These are phyloP conservation scores for Coemansia nantahalensis DNA, from an alignment of 192 early-diverging fungal genomes.

Conservation along the genomic window DNA sequence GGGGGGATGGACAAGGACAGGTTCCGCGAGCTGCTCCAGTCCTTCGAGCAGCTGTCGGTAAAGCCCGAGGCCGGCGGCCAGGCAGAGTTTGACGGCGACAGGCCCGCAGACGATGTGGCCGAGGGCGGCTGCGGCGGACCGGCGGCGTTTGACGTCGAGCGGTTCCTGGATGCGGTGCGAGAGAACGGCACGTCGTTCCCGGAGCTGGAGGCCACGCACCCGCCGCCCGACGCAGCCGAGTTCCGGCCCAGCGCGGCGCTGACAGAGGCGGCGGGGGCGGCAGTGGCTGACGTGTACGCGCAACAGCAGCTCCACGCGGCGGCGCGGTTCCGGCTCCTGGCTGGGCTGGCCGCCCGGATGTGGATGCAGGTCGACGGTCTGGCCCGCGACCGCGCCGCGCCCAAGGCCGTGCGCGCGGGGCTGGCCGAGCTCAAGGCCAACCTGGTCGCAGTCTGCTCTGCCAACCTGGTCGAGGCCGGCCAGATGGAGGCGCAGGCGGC, in stretches of 20 bases:
- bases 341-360: constrained; percentile 28
- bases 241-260: constrained; percentile 26
- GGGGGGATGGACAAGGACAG: constrained; percentile 46
- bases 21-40: constrained; percentile 46
- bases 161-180: constrained; percentile 17
- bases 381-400: constrained; percentile 10
- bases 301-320: constrained; percentile 42
- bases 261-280: constrained; percentile 11
- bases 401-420: constrained; percentile 5
- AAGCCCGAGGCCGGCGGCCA: constrained; percentile 41
- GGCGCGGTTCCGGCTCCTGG: constrained; percentile 36
- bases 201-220: constrained; percentile 41
- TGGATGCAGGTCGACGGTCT: constrained; percentile 19
- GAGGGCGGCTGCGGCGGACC: constrained; percentile 12
- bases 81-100: constrained; percentile 21
- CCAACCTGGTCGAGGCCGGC: constrained; percentile 34
- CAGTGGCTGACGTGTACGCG: constrained; percentile 12
- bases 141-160: constrained; percentile 1
- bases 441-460: constrained; percentile 34
- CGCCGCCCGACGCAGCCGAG: constrained; percentile 20
- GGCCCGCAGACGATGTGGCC: constrained; percentile 7
- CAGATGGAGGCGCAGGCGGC: constrained; percentile 46
- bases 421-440: constrained; percentile 19
- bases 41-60: constrained; percentile 48
- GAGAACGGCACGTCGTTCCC: constrained; percentile 39